Evolutionary conservation across 345 rosid species (phyloP), one percentile per base, ranked within the genome.

Genomic region (Microcos paniculata): DNA sequence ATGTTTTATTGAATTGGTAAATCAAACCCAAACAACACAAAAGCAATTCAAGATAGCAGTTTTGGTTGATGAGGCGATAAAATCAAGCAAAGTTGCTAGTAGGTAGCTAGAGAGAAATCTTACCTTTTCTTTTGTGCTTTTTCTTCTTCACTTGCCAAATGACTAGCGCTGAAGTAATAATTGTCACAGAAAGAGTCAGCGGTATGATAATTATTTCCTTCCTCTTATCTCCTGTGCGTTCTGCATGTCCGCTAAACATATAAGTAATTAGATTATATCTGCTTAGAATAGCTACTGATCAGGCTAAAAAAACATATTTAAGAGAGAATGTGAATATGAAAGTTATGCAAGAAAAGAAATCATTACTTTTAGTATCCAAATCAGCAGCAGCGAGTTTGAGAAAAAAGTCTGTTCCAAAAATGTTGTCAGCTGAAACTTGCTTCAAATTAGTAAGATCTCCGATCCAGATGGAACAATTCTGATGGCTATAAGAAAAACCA

Each of bases 381-480:
- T 67, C 71, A 1, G 38, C 55, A 26, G 56, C 56, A 0, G 56
- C 14, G 8, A 67, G 71, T 46, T 67, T 67, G 55, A 67, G 56
- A 23, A 9, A 46, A 46, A 67, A 67, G 8, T 26, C 21, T 67
- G 3, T 15, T 26, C 56, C 24, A 7, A 14, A 45, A 9, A 3
- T 46, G 40, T 26, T 21, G 26, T 26, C 53, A 46, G 56, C 38
- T 67, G 71, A 15, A 46, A 46, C 56, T 28, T 67, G 84, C 30
- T 87, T 78, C 64, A 82, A 68, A 57, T 85, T 78, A 62, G 83
- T 69, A 10, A 94, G 89, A 64, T 82, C 84, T 12, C 84, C 80
- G 9, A 23, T 23, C 97, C 98, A 94, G 48, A 81, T 61, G 48
- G 77, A 82, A 64, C 98, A 94, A 46, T 8, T 63, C 35, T 71